Percentiles rank a stretch among this genome's conserved stretches.
Evolutionary conservation across 192 early-diverging fungal genomes (phyloP).

Genomic region (Coemansia sp.): DNA sequence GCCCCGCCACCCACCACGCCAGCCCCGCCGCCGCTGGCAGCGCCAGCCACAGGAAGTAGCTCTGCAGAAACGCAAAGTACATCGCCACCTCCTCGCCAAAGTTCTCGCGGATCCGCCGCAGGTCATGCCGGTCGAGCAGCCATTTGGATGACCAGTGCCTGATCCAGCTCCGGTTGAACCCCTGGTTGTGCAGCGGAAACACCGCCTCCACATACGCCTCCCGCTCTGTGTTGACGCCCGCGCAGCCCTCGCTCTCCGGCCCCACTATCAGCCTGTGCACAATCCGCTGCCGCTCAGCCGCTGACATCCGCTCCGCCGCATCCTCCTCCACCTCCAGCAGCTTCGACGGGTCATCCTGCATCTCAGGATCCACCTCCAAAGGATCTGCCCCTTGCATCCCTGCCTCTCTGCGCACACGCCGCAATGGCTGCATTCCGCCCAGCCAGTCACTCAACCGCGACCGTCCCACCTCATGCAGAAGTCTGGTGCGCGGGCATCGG

Average conservation of each 20-base stretch:
- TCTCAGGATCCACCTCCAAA: conserved; percentile 34
- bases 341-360: conserved; percentile 37
- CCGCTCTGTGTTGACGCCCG: conserved; percentile 58
- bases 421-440: conserved; percentile 58
- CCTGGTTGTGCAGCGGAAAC: conserved; percentile 76
- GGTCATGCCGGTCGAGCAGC: conserved; percentile 69
- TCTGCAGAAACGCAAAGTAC: conserved; percentile 95
- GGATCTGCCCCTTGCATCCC: conserved; percentile 22
- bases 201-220: conserved; percentile 63
- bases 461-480: conserved; percentile 53
- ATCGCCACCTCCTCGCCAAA: conserved; percentile 91
- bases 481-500: conserved; percentile 58
- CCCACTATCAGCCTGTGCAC: conserved; percentile 40
- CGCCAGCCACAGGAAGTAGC: conserved; percentile 77
- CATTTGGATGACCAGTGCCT: conserved; percentile 79
- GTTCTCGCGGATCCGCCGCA: conserved; percentile 73
- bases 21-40: conserved; percentile 67
- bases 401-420: conserved; percentile 19
- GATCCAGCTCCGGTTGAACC: conserved; percentile 82
- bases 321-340: conserved; percentile 17
- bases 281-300: conserved; percentile 39
- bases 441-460: conserved; percentile 73
- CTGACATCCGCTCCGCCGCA: conserved; percentile 21
- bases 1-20: conserved; percentile 56
- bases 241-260: conserved; percentile 34